phyloP scores from a whole-genome alignment of 2,329 filamentous ascomycete species.

The Cladosporium sp. region DNA sequence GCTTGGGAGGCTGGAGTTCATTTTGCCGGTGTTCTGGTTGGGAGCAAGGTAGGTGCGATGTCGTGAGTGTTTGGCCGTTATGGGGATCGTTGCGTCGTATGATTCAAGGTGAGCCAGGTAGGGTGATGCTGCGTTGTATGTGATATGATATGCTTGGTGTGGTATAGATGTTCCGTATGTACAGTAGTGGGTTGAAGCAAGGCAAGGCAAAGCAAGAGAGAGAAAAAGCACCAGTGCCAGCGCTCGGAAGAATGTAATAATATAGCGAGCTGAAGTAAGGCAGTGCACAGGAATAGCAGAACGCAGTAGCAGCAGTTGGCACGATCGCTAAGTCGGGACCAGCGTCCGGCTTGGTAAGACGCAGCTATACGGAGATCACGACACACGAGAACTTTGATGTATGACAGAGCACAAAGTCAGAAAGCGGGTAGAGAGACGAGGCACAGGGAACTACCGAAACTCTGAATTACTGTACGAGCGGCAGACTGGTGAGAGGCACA shows the following conservation, averaged over 20 bases:
- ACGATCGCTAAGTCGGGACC: slow-evolving; percentile 1
- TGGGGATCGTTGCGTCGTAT: background rate
- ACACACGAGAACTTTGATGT: background rate
- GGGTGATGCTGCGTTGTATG: background rate
- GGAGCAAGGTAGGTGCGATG: background rate
- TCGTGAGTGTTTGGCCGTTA: background rate
- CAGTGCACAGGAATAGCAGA: background rate
- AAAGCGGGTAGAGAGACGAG: background rate
- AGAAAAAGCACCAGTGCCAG: background rate
- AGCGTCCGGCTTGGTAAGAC: background rate
- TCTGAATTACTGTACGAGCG: background rate
- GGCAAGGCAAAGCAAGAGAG: background rate
- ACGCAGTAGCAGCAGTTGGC: background rate
- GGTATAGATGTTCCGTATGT: background rate
- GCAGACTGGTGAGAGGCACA: background rate
- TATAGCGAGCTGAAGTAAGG: background rate
- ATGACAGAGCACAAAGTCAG: background rate
- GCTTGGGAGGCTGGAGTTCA: slow-evolving; percentile 9
- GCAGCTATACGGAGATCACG: background rate
- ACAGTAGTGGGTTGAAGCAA: background rate
- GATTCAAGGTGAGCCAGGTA: background rate
- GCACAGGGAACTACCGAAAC: background rate
- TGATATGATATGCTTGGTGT: background rate
- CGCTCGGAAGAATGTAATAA: background rate
- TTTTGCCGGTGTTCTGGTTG: background rate